phyloP scores from a whole-genome alignment of 805 yeast genomes.

The Candida saitoana region DNA sequence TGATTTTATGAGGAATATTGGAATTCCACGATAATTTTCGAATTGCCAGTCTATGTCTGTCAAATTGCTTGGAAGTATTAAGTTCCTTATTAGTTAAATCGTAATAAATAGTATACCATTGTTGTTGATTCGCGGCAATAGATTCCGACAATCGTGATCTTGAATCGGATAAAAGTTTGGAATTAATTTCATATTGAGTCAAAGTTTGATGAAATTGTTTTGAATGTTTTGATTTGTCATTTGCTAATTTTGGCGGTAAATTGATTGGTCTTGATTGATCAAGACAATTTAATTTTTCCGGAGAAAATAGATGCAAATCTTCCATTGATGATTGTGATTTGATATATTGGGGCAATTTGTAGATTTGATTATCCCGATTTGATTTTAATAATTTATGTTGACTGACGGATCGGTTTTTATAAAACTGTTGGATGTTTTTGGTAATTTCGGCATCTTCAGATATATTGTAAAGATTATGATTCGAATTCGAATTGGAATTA shows the following conservation, averaged over 20 bases:
- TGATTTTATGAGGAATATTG: conserved; percentile 21
- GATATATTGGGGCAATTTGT: conserved; percentile 36
- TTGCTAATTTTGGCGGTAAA: conserved; percentile 59
- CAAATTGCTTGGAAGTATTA: conserved; percentile 20
- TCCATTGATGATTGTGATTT: conserved; percentile 47
- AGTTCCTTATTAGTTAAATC: conserved; percentile 9
- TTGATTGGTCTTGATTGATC: conserved; percentile 67
- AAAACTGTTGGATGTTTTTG: conserved; percentile 34
- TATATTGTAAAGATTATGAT: conserved; percentile 9
- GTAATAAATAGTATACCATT: conserved; percentile 24
- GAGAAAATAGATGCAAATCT: conserved; percentile 56
- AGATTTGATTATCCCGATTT: conserved; percentile 28
- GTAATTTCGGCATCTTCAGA: conserved; percentile 31
- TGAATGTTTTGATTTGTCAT: conserved; percentile 54
- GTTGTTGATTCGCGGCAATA: conserved; percentile 18
- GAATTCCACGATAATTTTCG: conserved; percentile 38
- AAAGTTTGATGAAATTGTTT: conserved; percentile 48
- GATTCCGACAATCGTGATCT: conserved; percentile 17
- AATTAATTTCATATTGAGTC: conserved; percentile 30
- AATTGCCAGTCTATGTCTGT: conserved; percentile 24
- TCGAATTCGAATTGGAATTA: not conserved
- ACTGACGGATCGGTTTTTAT: conserved; percentile 32
- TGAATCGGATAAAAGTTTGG: conserved; percentile 21
- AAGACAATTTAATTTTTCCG: conserved; percentile 51
- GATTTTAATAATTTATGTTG: conserved; percentile 28